Evolutionary conservation across 441 rosid genomes (phyloP).

Genomic region (Erysimum cheiri): DNA sequence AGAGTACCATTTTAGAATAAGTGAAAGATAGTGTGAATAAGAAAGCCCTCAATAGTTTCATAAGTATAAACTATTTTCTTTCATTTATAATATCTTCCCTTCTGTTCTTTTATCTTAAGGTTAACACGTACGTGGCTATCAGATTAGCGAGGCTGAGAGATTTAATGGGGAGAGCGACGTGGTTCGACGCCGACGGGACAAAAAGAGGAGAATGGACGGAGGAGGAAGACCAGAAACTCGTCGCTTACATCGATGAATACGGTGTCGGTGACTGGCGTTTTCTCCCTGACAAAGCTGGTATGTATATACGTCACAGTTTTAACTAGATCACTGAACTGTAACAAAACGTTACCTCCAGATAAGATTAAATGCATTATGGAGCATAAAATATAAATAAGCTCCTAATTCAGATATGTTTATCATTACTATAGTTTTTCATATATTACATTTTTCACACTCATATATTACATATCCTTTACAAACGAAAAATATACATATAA

Average conservation of each 20-base stretch:
- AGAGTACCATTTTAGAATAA: slow-evolving; percentile 22
- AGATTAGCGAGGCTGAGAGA: not conserved
- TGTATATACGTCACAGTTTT: not conserved
- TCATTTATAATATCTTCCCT: no score
- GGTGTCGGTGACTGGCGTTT: slow-evolving; percentile 59
- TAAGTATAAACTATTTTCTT: not conserved
- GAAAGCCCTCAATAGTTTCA: slow-evolving; percentile 5
- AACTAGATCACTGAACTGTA: not conserved
- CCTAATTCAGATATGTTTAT: not conserved
- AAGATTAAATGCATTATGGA: not conserved
- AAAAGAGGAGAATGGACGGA: slow-evolving; percentile 62
- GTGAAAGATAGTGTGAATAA: slow-evolving; percentile 1
- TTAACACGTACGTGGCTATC: not conserved
- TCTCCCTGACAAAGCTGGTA: slow-evolving; percentile 57
- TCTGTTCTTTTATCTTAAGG: slow-evolving; percentile 12
- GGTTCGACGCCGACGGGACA: slow-evolving; percentile 49
- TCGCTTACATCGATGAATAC: slow-evolving; percentile 49
- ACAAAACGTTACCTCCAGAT: not conserved
- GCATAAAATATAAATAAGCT: not conserved
- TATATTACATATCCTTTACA: not conserved
- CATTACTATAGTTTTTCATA: not conserved
- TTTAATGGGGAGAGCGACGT: slow-evolving; percentile 53
- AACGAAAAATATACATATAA: not conserved
- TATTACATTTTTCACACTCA: not conserved
- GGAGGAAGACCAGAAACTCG: slow-evolving; percentile 55